These are phyloP conservation scores for Neofusicoccum cordaticola DNA, from an alignment of 2,329 filamentous ascomycete genomes.

Conservation along the genomic window DNA sequence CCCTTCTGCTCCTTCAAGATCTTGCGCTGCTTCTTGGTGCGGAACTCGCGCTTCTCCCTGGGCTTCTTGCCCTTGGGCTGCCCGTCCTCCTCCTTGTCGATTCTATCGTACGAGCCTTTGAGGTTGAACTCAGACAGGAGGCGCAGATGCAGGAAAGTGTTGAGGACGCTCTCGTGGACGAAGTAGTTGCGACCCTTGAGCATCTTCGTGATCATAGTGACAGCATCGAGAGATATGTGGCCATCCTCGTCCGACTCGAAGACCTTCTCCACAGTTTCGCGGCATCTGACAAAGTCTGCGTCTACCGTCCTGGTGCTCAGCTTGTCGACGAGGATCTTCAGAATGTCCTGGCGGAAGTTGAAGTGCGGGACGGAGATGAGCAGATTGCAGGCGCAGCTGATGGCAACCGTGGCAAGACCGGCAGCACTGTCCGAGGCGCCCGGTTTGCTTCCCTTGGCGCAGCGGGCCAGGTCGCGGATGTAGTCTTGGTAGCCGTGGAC, in stretches of 20 bases:
- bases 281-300: conserved; percentile 72
- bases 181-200: conserved; percentile 84
- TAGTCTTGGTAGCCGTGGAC: conserved; percentile 83
- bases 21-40: conserved; percentile 86
- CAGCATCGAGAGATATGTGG: conserved; percentile 79
- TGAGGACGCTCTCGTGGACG: conserved; percentile 80
- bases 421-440: conserved; percentile 36
- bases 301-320: conserved; percentile 71
- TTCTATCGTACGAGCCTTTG: conserved; percentile 74
- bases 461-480: conserved; percentile 68
- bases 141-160: conserved; percentile 86
- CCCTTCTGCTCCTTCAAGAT: conserved; percentile 78
- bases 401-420: conserved; percentile 68
- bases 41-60: conserved; percentile 77
- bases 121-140: conserved; percentile 82
- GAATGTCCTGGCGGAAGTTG: conserved; percentile 86
- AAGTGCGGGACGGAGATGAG: conserved; percentile 86
- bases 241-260: conserved; percentile 90
- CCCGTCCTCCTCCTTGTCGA: conserved; percentile 56
- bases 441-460: conserved; percentile 58
- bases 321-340: conserved; percentile 83
- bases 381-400: conserved; percentile 80
- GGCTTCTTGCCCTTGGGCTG: conserved; percentile 53
- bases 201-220: conserved; percentile 85
- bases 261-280: conserved; percentile 73